Evolutionary conservation across 768 basidiomycete genomes (phyloP), one percentile per base, ranked within the genome.

Genomic region (Lepiota brunneoincarnata): DNA sequence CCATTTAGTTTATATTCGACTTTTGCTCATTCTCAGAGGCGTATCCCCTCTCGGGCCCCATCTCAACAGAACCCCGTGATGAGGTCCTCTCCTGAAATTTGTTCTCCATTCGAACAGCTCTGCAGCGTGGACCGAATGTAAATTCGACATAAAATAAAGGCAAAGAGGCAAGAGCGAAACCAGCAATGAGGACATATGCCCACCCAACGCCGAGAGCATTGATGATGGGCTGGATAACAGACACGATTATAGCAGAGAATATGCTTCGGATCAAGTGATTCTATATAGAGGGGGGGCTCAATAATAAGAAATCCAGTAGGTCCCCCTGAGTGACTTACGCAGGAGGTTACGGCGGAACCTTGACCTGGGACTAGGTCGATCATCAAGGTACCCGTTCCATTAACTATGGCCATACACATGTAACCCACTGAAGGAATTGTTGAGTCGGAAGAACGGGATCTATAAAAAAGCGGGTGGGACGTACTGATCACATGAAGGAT

Each of bases 201-300:
- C 85, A 90, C 4, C 87, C 87, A 2, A 75, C 59, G 6, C 82
- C 81, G n/a, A 91, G 68, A 2, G 73, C 77, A 15, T 73, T 72
- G 28, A 88, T 68, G 21, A 89, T 77, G 10, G 82, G 64, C 51
- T 88, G 78, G 37, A 89, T 80, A 15, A 85, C 73, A 1, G 88
- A 82, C 4, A 89, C 81, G 28, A 79, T 62, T 0, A 70, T 72
- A 2, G 87, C 87, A 42, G 81, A 81, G 35, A 87, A 58, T 1
- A 74, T 71, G 63, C 86, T 88, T 23, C 87, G 82, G 9, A 86
- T 74, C 12, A 89, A 66, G 58, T 89, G 89, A 63, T 83, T 88
- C 88, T 91, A 60, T 41, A 23, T 31, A 6, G 18, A 31, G 7
- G 23, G 2, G 41, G 23, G 36, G 18, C 18, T n/a, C n/a, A n/a